Evolutionary conservation across 768 basidiomycete genomes (phyloP), one percentile per base, ranked within the genome.

Genomic region (Russula compacta): DNA sequence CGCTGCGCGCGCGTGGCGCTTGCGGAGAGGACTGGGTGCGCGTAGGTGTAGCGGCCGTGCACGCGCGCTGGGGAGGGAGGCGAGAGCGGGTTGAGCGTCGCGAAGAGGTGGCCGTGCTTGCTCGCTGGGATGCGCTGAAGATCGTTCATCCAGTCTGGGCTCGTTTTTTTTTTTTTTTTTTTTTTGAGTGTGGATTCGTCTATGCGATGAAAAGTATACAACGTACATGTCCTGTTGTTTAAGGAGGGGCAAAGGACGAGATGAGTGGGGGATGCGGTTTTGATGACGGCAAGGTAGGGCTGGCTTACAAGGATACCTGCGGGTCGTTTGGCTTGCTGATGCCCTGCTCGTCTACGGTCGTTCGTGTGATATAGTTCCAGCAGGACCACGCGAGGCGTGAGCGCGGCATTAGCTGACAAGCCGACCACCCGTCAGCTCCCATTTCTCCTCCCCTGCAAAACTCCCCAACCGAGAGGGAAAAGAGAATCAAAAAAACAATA

Each of bases 281-380:
- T 40, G 14, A 15, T 3, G 39, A 15, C 12, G 39, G 10, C 3
- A 6, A 2, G 51, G 19, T 6, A 39, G 10, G 10, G 2, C 5
- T 3, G 0, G 38, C 56, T 39, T 33, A 57, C 56, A 57, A 40
- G 38, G 56, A 57, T 33, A 57, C 56, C 24, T 57, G 56, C 63
- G 87, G 78, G 6, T 79, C 74, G 64, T 85, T 82, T 14, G 78
- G 72, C 56, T 77, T 74, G 61, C 70, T 60, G 15, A 64, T 58
- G 3, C 79, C 77, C 5, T 73, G 67, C 7, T 57, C 60, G 60
- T 77, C 73, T 19, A 72, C 56, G 17, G 71, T 68, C 17, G 80
- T 82, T 39, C 71, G 74, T 1, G 85, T 83, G n/a, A 89, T 71
- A 69, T 87, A 89, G 69, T 89, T 91, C 87, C 87, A 90, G 65